Percentiles rank a stretch among this genome's conserved stretches.
Conservation (phyloP, 2,329 filamentous ascomycete species). For the Colletotrichum chlorophyti region DNA sequence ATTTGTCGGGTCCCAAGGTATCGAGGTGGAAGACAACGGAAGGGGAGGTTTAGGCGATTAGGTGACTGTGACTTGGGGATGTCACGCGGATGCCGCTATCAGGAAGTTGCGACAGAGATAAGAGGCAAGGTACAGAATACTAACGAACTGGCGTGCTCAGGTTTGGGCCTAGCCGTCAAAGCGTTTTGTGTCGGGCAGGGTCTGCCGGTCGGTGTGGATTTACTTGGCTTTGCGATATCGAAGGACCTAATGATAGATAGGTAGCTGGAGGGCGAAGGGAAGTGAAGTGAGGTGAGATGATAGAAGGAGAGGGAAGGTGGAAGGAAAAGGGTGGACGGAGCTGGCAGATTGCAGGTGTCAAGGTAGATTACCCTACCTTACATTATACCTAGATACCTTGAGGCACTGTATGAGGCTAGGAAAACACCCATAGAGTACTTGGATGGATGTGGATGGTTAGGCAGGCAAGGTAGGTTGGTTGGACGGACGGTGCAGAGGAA, state of each 20-base stretch:
- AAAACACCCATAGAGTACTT: no score
- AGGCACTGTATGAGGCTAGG: no score
- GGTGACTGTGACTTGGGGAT: constrained; percentile 14
- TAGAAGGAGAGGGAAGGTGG: background rate
- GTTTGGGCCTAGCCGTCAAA: constrained; percentile 12
- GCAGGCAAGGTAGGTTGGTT: background rate
- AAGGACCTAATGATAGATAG: background rate
- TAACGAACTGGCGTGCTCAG: constrained; percentile 23
- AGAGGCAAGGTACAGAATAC: constrained; percentile 16
- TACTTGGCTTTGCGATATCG: background rate
- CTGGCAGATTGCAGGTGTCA: background rate
- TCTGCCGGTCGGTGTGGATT: background rate
- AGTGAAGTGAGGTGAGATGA: background rate
- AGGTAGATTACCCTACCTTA: no score
- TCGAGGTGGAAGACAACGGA: no score
- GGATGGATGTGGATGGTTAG: background rate
- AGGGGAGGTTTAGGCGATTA: no score
- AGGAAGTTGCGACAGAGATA: constrained; percentile 21
- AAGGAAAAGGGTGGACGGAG: constrained; percentile 1
- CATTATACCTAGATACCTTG: no score
- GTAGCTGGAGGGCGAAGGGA: background rate
- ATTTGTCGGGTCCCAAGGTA: no score
- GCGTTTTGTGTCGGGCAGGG: background rate
- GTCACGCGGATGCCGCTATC: constrained; percentile 26
- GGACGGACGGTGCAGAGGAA: constrained; percentile 1